A percentile compares a stretch with the other conserved stretches of the same genome.
Evolutionary conservation across 345 rosid species (phyloP).

Genomic region (Excoecaria agallocha): DNA sequence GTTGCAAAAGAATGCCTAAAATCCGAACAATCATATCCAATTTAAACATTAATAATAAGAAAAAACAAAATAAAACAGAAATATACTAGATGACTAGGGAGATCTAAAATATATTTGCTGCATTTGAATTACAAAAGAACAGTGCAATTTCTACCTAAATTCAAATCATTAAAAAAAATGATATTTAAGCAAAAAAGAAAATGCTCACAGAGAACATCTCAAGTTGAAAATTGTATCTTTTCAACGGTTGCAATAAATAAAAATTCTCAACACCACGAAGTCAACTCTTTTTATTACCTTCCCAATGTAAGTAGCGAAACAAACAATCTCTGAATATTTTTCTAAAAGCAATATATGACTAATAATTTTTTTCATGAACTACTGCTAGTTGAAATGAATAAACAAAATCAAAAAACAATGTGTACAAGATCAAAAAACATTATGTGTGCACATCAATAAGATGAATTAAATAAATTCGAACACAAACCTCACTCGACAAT

Average conservation of each 20-base stretch:
- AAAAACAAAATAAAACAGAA: neutral
- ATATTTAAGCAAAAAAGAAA: too few relatives aligned
- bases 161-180: neutral
- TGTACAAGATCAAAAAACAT: too few relatives aligned
- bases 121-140: neutral
- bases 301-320: too few relatives aligned
- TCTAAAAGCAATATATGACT: too few relatives aligned
- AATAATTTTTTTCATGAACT: too few relatives aligned
- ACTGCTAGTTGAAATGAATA: neutral
- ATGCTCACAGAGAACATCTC: neutral
- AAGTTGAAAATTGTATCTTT: neutral
- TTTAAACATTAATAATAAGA: neutral
- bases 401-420: neutral
- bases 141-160: neutral
- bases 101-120: neutral
- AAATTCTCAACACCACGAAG: neutral
- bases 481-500: conserved; percentile 87
- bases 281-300: neutral
- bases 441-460: neutral
- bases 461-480: neutral
- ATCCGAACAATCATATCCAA: neutral
- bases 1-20: neutral
- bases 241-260: neutral
- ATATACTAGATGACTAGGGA: neutral
- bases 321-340: too few relatives aligned